phyloP scores from a whole-genome alignment of 2,329 filamentous ascomycete species.

The Fusarium secorum region DNA sequence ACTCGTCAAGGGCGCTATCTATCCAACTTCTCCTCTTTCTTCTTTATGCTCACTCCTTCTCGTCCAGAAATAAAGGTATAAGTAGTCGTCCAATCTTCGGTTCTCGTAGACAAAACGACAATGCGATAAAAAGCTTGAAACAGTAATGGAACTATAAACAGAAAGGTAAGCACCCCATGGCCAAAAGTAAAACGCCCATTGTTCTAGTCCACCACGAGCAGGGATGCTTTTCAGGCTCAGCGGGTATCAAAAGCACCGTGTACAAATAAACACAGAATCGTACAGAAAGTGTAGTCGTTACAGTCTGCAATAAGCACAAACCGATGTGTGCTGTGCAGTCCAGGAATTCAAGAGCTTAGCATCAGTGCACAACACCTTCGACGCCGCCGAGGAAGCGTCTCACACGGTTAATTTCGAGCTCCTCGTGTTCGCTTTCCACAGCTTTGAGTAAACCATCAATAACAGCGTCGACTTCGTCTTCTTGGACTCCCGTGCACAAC shows the following conservation, averaged over 20 bases:
- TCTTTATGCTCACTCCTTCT: neutral
- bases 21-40: neutral
- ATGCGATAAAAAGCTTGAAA: neutral
- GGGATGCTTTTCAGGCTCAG: conserved; percentile 35
- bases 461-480: conserved; percentile 80
- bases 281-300: conserved; percentile 36
- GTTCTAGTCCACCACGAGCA: conserved; percentile 34
- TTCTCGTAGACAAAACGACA: conserved; percentile 23
- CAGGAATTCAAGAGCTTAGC: neutral
- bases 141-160: neutral
- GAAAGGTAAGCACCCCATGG: neutral
- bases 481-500: conserved; percentile 82
- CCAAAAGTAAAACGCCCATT: conserved; percentile 24
- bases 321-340: neutral
- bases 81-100: conserved; percentile 12
- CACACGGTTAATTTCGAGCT: conserved; percentile 78
- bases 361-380: conserved; percentile 65
- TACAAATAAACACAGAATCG: conserved; percentile 26
- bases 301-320: conserved; percentile 13
- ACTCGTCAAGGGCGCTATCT: conserved; percentile 13
- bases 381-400: conserved; percentile 82
- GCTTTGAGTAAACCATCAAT: conserved; percentile 83
- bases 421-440: conserved; percentile 84
- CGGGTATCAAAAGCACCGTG: conserved; percentile 41
- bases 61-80: neutral